phyloP scores from a whole-genome alignment of 1,284 basidiomycete species.

The Sanghuangporus sanghuang region DNA sequence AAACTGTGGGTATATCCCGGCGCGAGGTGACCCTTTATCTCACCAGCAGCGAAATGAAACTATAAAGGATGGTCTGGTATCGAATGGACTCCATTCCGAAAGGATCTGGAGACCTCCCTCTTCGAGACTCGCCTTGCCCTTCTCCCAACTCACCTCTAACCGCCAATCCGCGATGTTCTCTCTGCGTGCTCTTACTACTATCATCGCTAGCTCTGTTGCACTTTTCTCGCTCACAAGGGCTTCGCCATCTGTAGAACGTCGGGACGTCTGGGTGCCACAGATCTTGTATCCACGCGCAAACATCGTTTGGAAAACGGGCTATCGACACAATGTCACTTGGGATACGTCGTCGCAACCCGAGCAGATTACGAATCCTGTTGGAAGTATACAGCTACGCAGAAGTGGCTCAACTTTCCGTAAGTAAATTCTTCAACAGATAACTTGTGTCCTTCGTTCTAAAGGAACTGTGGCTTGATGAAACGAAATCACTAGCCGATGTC shows the following conservation, averaged over 20 bases:
- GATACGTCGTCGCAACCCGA: slow-evolving; percentile 34
- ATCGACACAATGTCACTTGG: slow-evolving; percentile 42
- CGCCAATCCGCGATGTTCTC: not conserved
- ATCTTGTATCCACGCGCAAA: slow-evolving; percentile 33
- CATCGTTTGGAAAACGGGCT: slow-evolving; percentile 39
- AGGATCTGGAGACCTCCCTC: not conserved
- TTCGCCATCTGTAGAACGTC: slow-evolving; percentile 18
- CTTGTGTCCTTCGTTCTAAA: too few relatives aligned
- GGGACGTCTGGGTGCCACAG: slow-evolving; percentile 45
- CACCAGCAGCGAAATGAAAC: not conserved
- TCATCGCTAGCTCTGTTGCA: not conserved
- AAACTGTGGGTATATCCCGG: not conserved
- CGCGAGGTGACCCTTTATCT: not conserved
- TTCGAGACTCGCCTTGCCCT: not conserved
- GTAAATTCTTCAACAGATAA: slow-evolving; percentile 4
- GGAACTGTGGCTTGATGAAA: too few relatives aligned
- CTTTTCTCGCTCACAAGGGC: slow-evolving; percentile 20
- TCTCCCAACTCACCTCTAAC: not conserved
- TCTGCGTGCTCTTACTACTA: not conserved
- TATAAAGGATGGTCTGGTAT: not conserved
- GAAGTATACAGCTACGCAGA: slow-evolving; percentile 29
- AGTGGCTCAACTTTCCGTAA: slow-evolving; percentile 26
- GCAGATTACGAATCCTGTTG: slow-evolving; percentile 42
- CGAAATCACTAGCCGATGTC: slow-evolving; percentile 19
- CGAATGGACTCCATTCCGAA: not conserved